phyloP scores from a whole-genome alignment of 2,329 filamentous ascomycete species.

The Seiridium cupressi region DNA sequence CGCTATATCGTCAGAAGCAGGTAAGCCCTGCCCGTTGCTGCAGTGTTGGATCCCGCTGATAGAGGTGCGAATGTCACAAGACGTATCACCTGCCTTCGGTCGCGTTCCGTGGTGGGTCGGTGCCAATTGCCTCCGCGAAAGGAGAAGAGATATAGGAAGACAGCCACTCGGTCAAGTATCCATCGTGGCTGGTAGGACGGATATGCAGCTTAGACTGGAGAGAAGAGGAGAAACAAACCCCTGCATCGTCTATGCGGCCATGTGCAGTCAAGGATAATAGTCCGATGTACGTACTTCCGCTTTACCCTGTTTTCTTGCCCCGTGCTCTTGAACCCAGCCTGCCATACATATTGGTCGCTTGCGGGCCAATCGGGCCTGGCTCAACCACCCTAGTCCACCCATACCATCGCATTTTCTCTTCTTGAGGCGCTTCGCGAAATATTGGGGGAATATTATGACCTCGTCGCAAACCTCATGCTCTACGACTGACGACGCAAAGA shows the following conservation, averaged over 20 bases:
- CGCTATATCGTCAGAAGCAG: background rate
- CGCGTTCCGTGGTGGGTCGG: background rate
- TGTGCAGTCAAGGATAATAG: slow-evolving; percentile 4
- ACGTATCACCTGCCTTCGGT: background rate
- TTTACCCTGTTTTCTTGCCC: background rate
- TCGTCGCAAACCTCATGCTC: background rate
- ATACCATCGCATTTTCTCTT: background rate
- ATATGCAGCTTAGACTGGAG: background rate
- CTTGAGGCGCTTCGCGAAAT: slow-evolving; percentile 1
- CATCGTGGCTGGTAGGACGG: background rate
- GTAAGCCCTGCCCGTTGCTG: background rate
- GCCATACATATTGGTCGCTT: background rate
- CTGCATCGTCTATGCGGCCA: background rate
- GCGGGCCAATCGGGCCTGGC: no score
- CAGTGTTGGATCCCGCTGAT: background rate
- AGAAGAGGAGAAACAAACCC: background rate
- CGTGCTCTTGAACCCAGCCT: background rate
- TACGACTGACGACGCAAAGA: background rate
- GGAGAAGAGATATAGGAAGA: background rate
- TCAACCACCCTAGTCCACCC: background rate
- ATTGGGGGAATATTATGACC: background rate
- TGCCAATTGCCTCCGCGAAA: background rate
- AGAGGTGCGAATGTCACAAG: background rate
- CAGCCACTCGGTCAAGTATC: background rate
- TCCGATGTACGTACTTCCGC: background rate